Conservation (phyloP, 352 stramenopile genomes). For the Pythium rishiriense region DNA sequence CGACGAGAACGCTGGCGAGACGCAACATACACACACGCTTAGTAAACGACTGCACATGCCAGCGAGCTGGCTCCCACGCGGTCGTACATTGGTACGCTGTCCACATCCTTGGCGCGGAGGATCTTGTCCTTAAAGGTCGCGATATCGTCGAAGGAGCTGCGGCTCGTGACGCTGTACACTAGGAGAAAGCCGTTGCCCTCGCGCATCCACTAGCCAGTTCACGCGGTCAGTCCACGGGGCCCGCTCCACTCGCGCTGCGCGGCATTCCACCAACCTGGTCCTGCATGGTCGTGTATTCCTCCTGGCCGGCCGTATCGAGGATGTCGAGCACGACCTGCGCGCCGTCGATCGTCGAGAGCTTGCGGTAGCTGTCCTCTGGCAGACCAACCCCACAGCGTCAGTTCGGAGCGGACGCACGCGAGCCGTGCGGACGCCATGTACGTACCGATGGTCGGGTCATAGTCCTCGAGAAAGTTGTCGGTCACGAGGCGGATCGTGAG, state of each 20-base stretch:
- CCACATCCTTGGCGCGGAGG: constrained; percentile 85
- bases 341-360: constrained; percentile 87
- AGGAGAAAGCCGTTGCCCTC: constrained; percentile 91
- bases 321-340: constrained; percentile 86
- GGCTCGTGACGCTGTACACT: constrained; percentile 89
- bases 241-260: neutral
- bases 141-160: constrained; percentile 91
- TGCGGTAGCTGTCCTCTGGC: constrained; percentile 92
- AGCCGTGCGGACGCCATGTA: constrained; percentile 1
- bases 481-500: constrained; percentile 92
- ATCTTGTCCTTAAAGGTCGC: constrained; percentile 90
- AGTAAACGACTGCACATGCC: neutral
- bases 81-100: constrained; percentile 78
- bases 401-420: neutral
- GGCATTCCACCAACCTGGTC: too few relatives aligned
- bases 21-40: neutral
- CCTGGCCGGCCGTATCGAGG: constrained; percentile 91
- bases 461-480: constrained; percentile 93
- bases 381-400: neutral
- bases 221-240: constrained; percentile 5
- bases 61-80: neutral
- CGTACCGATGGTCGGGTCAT: constrained; percentile 90
- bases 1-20: constrained; percentile 70
- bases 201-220: constrained; percentile 82
- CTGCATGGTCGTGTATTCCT: constrained; percentile 92